phyloP scores from a whole-genome alignment of 345 rosid genomes.

The Eucalyptus pauciflora region DNA sequence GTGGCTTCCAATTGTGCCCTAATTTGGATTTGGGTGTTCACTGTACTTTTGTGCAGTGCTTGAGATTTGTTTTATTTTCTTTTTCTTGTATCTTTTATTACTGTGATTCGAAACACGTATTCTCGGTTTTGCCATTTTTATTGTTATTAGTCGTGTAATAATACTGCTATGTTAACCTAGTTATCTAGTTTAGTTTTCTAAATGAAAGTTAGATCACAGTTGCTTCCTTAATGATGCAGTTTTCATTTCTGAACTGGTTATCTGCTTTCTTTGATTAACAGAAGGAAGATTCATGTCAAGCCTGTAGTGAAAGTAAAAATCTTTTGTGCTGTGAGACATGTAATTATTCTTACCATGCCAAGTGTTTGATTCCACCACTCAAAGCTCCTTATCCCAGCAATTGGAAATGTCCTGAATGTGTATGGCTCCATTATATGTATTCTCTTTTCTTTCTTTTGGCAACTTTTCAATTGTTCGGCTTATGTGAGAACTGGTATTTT shows the following conservation, averaged over 20 bases:
- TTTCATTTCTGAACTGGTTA: neutral
- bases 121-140: neutral
- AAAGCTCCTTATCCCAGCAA: constrained; percentile 59
- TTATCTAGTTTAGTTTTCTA: neutral
- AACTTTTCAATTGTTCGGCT: neutral
- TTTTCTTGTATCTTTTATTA: neutral
- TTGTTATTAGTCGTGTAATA: neutral
- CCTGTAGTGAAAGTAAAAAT: constrained; percentile 74
- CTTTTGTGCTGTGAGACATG: constrained; percentile 83
- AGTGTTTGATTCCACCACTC: constrained; percentile 72
- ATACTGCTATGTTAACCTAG: neutral
- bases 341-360: constrained; percentile 72
- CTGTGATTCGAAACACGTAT: neutral
- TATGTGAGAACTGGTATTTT: constrained; percentile 2
- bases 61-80: neutral
- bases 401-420: constrained; percentile 99
- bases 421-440: constrained; percentile 14
- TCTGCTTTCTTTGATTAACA: constrained; percentile 4
- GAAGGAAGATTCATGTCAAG: constrained; percentile 79
- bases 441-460: neutral
- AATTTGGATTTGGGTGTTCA: neutral
- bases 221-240: neutral
- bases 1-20: neutral
- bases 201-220: neutral
- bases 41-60: neutral